Percentiles rank a stretch among this genome's conserved stretches.
These are phyloP conservation scores for Chaetothyriales sp. DNA, from an alignment of 2,329 filamentous ascomycete genomes.

Conservation along the genomic window DNA sequence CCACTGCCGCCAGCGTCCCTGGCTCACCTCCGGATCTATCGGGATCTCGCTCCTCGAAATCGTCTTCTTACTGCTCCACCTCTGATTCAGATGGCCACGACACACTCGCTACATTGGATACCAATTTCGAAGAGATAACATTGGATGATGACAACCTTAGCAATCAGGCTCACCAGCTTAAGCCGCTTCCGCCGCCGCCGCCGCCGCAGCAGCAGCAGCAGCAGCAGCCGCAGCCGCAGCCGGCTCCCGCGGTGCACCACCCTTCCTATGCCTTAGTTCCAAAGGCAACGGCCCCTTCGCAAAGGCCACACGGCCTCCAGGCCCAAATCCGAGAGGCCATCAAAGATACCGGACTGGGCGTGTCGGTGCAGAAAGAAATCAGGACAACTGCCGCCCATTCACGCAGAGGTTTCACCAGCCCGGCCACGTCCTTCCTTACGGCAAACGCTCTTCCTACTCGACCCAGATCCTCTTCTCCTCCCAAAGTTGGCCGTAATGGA, in stretches of 20 bases:
- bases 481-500: constrained; percentile 5
- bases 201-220: no score
- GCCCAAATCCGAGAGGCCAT: constrained; percentile 4
- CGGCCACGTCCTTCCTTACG: constrained; percentile 5
- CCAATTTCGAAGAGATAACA: constrained; percentile 86
- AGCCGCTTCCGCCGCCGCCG: constrained; percentile 10
- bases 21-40: constrained; percentile 66
- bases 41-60: constrained; percentile 76
- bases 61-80: constrained; percentile 71
- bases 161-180: not conserved
- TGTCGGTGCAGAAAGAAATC: not conserved
- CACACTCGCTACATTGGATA: constrained; percentile 53
- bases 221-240: no score
- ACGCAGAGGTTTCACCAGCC: constrained; percentile 8
- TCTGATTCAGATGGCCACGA: constrained; percentile 43
- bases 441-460: not conserved
- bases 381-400: not conserved
- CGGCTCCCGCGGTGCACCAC: not conserved
- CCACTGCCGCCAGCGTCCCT: constrained; percentile 32
- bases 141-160: constrained; percentile 52
- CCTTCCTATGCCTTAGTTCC: not conserved
- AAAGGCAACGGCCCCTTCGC: not conserved
- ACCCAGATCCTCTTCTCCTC: constrained; percentile 12
- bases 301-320: constrained; percentile 6
- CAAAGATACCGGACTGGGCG: constrained; percentile 1